Conservation (phyloP, 1,139 yeast genomes). For the Hansenula lynferdii region DNA sequence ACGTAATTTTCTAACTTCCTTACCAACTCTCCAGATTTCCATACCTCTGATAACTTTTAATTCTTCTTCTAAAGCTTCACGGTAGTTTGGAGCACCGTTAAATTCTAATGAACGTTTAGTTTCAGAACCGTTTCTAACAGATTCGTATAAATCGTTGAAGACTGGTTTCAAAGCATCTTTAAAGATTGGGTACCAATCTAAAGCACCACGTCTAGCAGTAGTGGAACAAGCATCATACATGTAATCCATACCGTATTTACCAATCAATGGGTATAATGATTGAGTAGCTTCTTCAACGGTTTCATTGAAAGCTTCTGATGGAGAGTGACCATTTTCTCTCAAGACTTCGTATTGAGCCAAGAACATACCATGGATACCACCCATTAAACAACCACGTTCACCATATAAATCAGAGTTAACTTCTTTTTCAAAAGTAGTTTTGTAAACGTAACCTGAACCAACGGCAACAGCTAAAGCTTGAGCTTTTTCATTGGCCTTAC, state of each 20-base stretch:
- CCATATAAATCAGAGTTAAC: conserved; percentile 99
- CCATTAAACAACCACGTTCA: conserved; percentile 99
- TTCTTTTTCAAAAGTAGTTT: conserved; percentile 98
- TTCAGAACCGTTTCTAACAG: conserved; percentile 95
- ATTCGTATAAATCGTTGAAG: conserved; percentile 90
- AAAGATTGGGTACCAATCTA: conserved; percentile 99
- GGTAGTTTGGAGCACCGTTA: conserved; percentile 97
- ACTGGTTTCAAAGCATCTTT: conserved; percentile 99
- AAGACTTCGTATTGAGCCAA: conserved; percentile 99
- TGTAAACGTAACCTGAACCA: conserved; percentile 99
- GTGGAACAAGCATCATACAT: conserved; percentile 99
- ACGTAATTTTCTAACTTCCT: conserved; percentile 99
- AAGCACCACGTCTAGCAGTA: conserved; percentile 99
- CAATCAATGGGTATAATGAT: conserved; percentile 97
- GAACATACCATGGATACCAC: conserved; percentile 99
- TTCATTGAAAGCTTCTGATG: conserved; percentile 99
- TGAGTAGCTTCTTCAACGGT: conserved; percentile 99
- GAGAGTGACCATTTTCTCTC: conserved; percentile 99
- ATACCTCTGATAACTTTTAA: conserved; percentile 88
- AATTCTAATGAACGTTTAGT: conserved; percentile 97
- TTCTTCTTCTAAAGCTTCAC: conserved; percentile 93
- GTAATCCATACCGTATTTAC: conserved; percentile 99
- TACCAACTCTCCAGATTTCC: conserved; percentile 99
- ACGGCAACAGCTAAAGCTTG: conserved; percentile 98
- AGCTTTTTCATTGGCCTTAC: conserved; percentile 99